phyloP scores from a whole-genome alignment of 805 yeast genomes.

The Sugiyamaella mastotermitis region DNA sequence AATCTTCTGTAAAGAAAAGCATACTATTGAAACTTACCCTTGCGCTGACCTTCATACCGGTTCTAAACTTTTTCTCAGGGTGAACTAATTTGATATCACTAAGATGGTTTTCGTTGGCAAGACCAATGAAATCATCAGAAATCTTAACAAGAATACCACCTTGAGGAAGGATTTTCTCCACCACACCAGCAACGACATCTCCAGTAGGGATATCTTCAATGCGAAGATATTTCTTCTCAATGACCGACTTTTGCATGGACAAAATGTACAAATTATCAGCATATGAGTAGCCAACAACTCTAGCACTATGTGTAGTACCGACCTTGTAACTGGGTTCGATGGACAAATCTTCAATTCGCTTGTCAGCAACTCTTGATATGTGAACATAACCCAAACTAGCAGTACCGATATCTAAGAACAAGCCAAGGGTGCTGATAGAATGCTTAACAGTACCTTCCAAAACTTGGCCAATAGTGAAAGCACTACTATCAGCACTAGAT shows the following conservation, averaged over 20 bases:
- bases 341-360: slow-evolving; percentile 31
- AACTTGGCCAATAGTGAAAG: slow-evolving; percentile 72
- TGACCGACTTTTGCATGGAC: slow-evolving; percentile 59
- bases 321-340: slow-evolving; percentile 37
- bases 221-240: slow-evolving; percentile 61
- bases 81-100: slow-evolving; percentile 78
- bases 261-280: slow-evolving; percentile 63
- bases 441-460: slow-evolving; percentile 53
- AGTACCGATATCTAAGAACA: slow-evolving; percentile 42
- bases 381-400: slow-evolving; percentile 68
- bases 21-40: slow-evolving; percentile 53
- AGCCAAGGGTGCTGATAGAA: slow-evolving; percentile 37
- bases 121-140: slow-evolving; percentile 57
- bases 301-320: slow-evolving; percentile 68
- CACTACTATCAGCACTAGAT: slow-evolving; percentile 33
- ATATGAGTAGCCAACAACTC: slow-evolving; percentile 65
- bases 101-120: slow-evolving; percentile 68
- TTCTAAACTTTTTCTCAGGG: slow-evolving; percentile 89
- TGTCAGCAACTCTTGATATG: slow-evolving; percentile 52
- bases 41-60: slow-evolving; percentile 74
- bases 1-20: background rate
- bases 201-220: slow-evolving; percentile 75
- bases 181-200: slow-evolving; percentile 46
- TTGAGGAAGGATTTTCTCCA: slow-evolving; percentile 51
- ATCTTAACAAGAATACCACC: slow-evolving; percentile 65